Base-by-base conservation (phyloP, 73 alveolate species). In the Tetrahymena malaccensis region DNA sequence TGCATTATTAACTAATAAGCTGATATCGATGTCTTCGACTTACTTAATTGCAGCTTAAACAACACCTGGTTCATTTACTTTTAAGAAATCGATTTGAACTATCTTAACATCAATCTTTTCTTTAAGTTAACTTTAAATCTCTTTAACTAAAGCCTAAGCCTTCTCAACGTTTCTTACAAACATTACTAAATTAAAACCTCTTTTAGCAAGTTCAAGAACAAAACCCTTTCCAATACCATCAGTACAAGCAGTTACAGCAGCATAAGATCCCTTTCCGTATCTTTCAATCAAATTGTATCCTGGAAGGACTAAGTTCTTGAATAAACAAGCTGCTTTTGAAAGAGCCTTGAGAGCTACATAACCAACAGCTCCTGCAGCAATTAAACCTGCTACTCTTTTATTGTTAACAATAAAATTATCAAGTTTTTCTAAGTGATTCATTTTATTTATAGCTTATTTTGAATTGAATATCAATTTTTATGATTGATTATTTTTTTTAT, bases 221-320 rank as follows among this genome's bases (percentile, higher is more conserved):
- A 97, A 96, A 31, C 95, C 98, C 94, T 94, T 96, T 12, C 99
- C 99, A n/a, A 98, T 98, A 0, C 99, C 99, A 58, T 97, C 98
- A 25, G 99, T 97, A 83, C 97, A 96, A 17, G 99, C 99, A 43
- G 99, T 97, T 10, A 98, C 93, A 43, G 97, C 43, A 43, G 97
- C 98, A 96, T 97, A 98, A 25, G 97, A 43, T 22, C 97, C 98
- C 70, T 94, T 93, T 22, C 99, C 99, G 94, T 97, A 97, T 94
- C 98, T 93, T 56, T 56, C 85, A 56, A 56, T 21, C 11, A 56
- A 56, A 56, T 56, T 56, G 85, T 56, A 56, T 56, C 85, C 85
- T 56, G 85, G 85, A 25, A 56, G 85, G 11, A 56, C 35, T 10
- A 56, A 56, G 6, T 9, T 56, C 16, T 56, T 56, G 33, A 56